phyloP scores from a whole-genome alignment of 2,329 filamentous ascomycete species.

The Colletotrichum spinosum region DNA sequence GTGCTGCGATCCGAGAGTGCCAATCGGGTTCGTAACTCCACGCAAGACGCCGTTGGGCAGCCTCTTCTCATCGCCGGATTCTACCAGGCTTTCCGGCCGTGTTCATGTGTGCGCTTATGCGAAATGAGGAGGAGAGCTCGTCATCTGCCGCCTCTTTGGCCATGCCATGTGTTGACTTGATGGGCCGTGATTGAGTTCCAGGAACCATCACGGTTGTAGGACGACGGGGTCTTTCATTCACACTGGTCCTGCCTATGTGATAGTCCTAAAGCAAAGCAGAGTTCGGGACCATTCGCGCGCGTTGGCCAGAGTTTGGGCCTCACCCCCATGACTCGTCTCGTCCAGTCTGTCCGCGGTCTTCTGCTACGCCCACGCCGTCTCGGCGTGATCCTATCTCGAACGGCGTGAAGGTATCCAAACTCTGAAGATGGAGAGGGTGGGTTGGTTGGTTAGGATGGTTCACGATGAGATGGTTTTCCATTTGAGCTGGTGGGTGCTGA shows the following conservation, averaged over 20 bases:
- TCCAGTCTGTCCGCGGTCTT: conserved; percentile 2
- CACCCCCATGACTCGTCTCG: conserved; percentile 28
- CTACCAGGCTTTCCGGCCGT: too few relatives aligned
- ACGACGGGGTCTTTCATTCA: conserved; percentile 18
- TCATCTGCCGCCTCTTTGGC: conserved; percentile 18
- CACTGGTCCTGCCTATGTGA: not conserved
- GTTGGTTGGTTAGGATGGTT: not conserved
- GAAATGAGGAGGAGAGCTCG: conserved; percentile 24
- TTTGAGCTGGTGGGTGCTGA: not conserved
- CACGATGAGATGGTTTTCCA: conserved; percentile 10
- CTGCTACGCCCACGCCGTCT: conserved; percentile 31
- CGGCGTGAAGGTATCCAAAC: conserved; percentile 34
- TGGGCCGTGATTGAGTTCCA: conserved; percentile 23
- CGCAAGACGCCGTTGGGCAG: too few relatives aligned
- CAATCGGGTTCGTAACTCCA: not conserved
- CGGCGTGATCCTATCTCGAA: conserved; percentile 34
- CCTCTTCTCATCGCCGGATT: too few relatives aligned
- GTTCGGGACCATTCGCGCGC: not conserved
- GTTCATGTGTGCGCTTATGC: conserved; percentile 3
- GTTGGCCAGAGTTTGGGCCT: conserved; percentile 23
- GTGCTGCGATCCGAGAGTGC: conserved; percentile 10
- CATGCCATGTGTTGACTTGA: conserved; percentile 3
- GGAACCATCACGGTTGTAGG: conserved; percentile 23
- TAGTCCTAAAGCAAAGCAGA: not conserved
- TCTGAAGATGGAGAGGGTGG: not conserved